These are phyloP conservation scores for Coniferiporia weirii DNA, from an alignment of 1,284 basidiomycete species.

Conservation along the genomic window DNA sequence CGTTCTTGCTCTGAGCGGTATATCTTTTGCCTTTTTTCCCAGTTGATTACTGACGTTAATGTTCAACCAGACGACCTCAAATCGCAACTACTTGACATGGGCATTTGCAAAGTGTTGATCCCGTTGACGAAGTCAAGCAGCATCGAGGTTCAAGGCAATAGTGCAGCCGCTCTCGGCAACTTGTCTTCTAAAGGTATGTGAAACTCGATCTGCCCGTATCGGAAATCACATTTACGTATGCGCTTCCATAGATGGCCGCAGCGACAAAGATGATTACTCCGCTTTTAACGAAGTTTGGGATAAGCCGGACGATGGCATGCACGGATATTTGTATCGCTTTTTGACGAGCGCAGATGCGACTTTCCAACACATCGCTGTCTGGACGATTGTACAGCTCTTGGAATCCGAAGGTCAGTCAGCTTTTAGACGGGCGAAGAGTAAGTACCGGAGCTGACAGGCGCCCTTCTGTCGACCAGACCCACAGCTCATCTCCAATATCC, in stretches of 20 bases:
- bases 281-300: constrained; percentile 99
- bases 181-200: constrained; percentile 86
- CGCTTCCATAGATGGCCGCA: constrained; percentile 53
- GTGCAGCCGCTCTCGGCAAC: constrained; percentile 96
- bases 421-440: background rate
- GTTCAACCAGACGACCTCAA: constrained; percentile 78
- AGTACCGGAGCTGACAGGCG: constrained; percentile 9
- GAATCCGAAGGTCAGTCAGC: constrained; percentile 76
- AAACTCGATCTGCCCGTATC: background rate
- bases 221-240: too few relatives aligned
- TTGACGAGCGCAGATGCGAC: constrained; percentile 94
- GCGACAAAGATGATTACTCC: constrained; percentile 89
- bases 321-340: constrained; percentile 93
- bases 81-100: constrained; percentile 94
- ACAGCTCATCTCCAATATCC: constrained; percentile 86
- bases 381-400: constrained; percentile 96
- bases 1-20: constrained; percentile 88
- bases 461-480: constrained; percentile 49
- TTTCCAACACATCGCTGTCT: constrained; percentile 99
- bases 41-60: background rate
- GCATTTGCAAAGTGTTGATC: constrained; percentile 96
- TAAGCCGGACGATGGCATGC: constrained; percentile 95
- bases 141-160: constrained; percentile 98
- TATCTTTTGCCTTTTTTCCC: constrained; percentile 23
- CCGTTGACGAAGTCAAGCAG: constrained; percentile 94